phyloP scores from a whole-genome alignment of 208 protist genomes.

The Sergeia podlipaevii region DNA sequence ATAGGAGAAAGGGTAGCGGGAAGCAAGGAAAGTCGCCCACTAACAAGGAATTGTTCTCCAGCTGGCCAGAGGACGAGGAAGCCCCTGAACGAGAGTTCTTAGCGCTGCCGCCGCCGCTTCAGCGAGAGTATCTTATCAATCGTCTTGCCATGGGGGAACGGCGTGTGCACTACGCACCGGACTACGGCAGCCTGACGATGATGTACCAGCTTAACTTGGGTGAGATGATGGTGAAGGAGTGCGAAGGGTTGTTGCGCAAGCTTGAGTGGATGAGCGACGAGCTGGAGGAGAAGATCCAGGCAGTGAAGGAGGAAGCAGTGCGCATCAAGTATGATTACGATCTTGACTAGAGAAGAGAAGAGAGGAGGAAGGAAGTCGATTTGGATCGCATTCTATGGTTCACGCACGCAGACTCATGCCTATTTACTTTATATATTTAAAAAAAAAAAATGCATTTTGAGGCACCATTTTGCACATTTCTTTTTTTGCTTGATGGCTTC shows the following conservation, averaged over 20 bases:
- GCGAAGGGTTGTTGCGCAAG: constrained; percentile 53
- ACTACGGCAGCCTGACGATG: constrained; percentile 81
- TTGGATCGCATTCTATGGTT: background rate
- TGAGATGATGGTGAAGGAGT: constrained; percentile 73
- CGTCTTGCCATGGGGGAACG: constrained; percentile 76
- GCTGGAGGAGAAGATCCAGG: constrained; percentile 48
- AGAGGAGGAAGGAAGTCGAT: background rate
- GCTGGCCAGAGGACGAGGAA: constrained; percentile 71
- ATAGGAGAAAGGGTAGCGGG: no score
- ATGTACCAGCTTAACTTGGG: constrained; percentile 86
- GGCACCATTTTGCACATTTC: constrained; percentile 3
- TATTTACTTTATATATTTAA: no score
- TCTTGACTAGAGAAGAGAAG: constrained; percentile 45
- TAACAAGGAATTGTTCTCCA: constrained; percentile 44
- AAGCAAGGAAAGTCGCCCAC: constrained; percentile 1
- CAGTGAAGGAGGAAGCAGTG: constrained; percentile 29
- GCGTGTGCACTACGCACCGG: constrained; percentile 59
- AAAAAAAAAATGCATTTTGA: constrained; percentile 12
- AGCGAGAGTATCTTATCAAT: constrained; percentile 70
- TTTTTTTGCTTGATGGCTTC: background rate
- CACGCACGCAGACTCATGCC: background rate
- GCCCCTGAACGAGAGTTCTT: constrained; percentile 54
- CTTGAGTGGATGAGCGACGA: constrained; percentile 74
- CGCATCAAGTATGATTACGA: constrained; percentile 81
- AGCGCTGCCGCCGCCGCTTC: constrained; percentile 36